Evolutionary conservation across 768 basidiomycete species (phyloP).

Genomic region (Termitomyces sp.): DNA sequence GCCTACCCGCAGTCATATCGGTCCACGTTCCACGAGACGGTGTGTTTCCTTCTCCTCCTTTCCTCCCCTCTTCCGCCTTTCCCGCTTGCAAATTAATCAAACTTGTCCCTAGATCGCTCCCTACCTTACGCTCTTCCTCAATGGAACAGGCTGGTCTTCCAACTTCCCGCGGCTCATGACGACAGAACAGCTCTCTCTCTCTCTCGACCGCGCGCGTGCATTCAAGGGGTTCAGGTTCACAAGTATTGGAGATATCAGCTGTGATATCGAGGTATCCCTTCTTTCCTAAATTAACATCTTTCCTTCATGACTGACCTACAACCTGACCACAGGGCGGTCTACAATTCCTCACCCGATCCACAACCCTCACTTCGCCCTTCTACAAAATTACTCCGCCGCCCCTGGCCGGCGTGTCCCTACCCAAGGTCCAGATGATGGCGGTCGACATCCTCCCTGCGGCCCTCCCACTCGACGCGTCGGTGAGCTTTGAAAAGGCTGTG

Average conservation of each 20-base stretch:
- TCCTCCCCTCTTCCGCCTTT: not conserved
- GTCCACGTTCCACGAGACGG: constrained; percentile 66
- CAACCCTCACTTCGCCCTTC: constrained; percentile 75
- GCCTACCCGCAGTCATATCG: constrained; percentile 56
- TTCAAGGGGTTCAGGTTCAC: constrained; percentile 54
- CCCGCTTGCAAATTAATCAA: too few species aligned
- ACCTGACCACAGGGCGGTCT: constrained; percentile 60
- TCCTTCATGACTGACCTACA: too few species aligned
- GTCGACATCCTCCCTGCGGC: constrained; percentile 89
- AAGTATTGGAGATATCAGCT: constrained; percentile 83
- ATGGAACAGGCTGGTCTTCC: constrained; percentile 81
- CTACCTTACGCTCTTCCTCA: constrained; percentile 77
- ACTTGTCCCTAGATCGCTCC: constrained; percentile 59
- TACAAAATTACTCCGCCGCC: constrained; percentile 42
- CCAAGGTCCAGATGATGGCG: constrained; percentile 73
- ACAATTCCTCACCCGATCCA: constrained; percentile 71
- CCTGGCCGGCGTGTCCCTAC: constrained; percentile 3
- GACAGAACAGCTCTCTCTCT: constrained; percentile 53
- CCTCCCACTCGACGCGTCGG: constrained; percentile 76
- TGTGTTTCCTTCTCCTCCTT: constrained; percentile 17
- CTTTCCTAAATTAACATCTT: not conserved
- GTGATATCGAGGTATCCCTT: constrained; percentile 65
- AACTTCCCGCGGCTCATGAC: constrained; percentile 77
- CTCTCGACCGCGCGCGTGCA: constrained; percentile 31
- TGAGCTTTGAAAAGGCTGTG: constrained; percentile 65